Conservation (phyloP, 2,329 filamentous ascomycete genomes). For the Elsinoe arachidis region DNA sequence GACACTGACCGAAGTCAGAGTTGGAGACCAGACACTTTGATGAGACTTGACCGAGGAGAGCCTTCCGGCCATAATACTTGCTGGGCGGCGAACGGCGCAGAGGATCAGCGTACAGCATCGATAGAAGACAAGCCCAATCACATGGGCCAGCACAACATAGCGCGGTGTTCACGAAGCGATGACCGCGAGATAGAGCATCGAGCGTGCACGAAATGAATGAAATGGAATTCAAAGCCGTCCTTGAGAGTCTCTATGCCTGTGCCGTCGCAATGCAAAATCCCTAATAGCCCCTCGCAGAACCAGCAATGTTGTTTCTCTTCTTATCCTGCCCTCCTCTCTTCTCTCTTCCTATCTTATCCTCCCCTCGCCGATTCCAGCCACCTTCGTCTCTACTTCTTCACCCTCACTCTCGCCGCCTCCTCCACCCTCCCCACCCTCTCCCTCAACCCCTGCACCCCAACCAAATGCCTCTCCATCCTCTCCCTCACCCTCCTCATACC, state of each 20-base stretch:
- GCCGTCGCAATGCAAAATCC: background rate
- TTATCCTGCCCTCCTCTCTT: background rate
- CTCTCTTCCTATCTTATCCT: background rate
- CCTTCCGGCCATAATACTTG: background rate
- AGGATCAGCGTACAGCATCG: no score
- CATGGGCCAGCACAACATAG: background rate
- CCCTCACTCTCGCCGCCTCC: conserved; percentile 46
- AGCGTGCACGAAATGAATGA: conserved; percentile 6
- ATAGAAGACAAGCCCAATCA: background rate
- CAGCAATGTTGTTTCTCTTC: background rate
- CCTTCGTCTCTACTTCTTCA: conserved; percentile 17
- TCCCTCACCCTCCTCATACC: conserved; percentile 62
- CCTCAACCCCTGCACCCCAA: conserved; percentile 57
- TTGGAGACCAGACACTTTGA: background rate
- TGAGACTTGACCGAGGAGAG: background rate
- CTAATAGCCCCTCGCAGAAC: background rate
- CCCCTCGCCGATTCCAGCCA: no score
- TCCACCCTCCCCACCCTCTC: conserved; percentile 55
- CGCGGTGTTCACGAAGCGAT: background rate
- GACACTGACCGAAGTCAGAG: no score
- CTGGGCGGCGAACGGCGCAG: background rate
- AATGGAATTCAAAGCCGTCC: background rate
- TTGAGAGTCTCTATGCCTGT: background rate
- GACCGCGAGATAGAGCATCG: background rate
- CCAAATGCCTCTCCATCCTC: conserved; percentile 77